Evolutionary conservation across 192 early-diverging fungal species (phyloP), one percentile per base, ranked within the genome.

Genomic region (Lobosporangium transversale): DNA sequence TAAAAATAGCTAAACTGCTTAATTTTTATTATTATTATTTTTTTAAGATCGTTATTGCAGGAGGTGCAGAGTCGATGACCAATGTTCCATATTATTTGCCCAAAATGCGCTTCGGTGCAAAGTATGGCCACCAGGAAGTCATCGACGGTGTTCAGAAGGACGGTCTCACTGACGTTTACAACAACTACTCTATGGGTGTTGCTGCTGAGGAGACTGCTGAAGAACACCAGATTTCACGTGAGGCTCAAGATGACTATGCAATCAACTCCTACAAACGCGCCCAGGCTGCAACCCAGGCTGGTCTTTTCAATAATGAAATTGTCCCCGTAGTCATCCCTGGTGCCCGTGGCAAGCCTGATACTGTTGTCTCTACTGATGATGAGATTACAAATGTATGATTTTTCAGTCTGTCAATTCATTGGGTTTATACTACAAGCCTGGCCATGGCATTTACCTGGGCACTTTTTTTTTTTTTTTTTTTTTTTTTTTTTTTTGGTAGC

Each of bases 31-130:
- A n/a, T n/a, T n/a, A n/a, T n/a, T n/a, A n/a, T n/a, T n/a, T n/a
- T n/a, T n/a, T n/a, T n/a, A n/a, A n/a, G 79, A 70, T 86, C 30
- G 83, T 87, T 40, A 90, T 93, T 59, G 91, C 91, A 43, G 92
- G 86, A 59, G 93, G 93, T 44, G 83, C 87, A 31, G 93, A 94
- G 70, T 91, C 90, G 53, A 94, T 94, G 93, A 89, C 89, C 70
- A 93, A 92, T 62, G 88, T 89, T 32, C 93, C 93, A 20, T 93
- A 90, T 83, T 93, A 93, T 66, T 71, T 92, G 30, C 92, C 93
- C 44, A 88, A 90, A 65, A 87, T 87, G 66, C 90, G 93, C 52
- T 89, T 89, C 60, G 93, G 93, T 43, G 85, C 88, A 62, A 92
- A 89, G 66, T 94, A 91, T 61, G 93, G 93, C 47, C 76, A 90